These are phyloP conservation scores for Stephania japonica DNA, from an alignment of 164 flowering plant genomes.

Conservation along the genomic window DNA sequence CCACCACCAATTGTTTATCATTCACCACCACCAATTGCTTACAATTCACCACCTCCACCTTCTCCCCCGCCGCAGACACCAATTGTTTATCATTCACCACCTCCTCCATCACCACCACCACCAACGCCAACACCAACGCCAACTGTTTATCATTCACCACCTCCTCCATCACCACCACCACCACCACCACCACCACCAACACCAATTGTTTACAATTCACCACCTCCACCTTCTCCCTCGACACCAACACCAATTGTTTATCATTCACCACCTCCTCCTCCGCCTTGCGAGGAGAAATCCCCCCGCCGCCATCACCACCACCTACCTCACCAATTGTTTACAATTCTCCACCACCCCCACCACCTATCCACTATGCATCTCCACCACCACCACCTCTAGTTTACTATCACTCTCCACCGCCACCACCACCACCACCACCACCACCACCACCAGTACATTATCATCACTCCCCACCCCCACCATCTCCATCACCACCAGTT, in stretches of 20 bases:
- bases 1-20: slow-evolving; percentile 2
- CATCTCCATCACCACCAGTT: background rate
- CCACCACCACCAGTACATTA: background rate
- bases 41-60: slow-evolving; percentile 5
- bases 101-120: slow-evolving; percentile 4
- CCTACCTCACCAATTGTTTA: background rate
- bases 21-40: slow-evolving; percentile 8
- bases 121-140: background rate
- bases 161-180: too few species aligned
- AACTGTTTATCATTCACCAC: background rate
- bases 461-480: background rate
- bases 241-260: background rate
- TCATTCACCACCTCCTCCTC: background rate
- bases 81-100: background rate
- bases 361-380: too few species aligned
- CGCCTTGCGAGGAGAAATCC: background rate
- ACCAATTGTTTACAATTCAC: background rate
- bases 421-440: background rate
- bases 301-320: background rate
- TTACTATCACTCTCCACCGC: background rate
- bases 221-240: slow-evolving; percentile 6
- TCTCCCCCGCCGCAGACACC: background rate
- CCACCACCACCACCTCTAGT: background rate
- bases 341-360: background rate
- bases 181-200: background rate